Conservation (phyloP, 2,329 filamentous ascomycete genomes). For the Aspergillus sp. region DNA sequence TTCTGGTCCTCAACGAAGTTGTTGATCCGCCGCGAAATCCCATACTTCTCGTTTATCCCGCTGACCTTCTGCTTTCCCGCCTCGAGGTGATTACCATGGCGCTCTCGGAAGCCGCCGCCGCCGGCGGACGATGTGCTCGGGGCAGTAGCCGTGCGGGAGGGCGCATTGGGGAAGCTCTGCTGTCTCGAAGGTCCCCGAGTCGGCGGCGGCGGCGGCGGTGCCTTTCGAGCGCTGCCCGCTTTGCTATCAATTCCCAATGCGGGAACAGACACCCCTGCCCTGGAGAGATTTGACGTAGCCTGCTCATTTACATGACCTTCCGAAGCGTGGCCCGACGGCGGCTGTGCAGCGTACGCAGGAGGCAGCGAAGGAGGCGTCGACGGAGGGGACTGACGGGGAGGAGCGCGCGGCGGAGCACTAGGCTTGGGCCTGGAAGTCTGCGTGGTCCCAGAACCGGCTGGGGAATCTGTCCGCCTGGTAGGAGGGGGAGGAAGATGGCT, state of each 20-base stretch:
- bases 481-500: conserved; percentile 63
- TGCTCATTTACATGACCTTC: conserved; percentile 45
- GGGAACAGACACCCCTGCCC: conserved; percentile 69
- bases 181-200: conserved; percentile 39
- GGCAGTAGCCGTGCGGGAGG: no score
- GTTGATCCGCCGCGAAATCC: conserved; percentile 42
- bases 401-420: conserved; percentile 58
- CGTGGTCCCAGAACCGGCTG: conserved; percentile 17
- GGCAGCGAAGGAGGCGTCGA: conserved; percentile 34
- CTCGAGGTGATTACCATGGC: conserved; percentile 60
- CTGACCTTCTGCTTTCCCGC: conserved; percentile 50
- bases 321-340: conserved; percentile 18
- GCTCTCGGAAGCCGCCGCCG: conserved; percentile 59
- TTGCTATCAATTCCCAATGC: conserved; percentile 55
- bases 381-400: conserved; percentile 55
- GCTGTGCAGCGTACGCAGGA: conserved; percentile 39
- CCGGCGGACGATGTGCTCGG: no score
- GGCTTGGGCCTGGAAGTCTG: conserved; percentile 39
- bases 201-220: conserved; percentile 28
- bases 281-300: conserved; percentile 57
- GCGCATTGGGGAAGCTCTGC: conserved; percentile 44
- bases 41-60: conserved; percentile 20
- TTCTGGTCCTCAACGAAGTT: conserved; percentile 36
- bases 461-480: conserved; percentile 34
- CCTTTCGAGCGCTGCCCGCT: conserved; percentile 16